Conservation (phyloP, 2,329 filamentous ascomycete genomes). For the Penicillium rolfsii region DNA sequence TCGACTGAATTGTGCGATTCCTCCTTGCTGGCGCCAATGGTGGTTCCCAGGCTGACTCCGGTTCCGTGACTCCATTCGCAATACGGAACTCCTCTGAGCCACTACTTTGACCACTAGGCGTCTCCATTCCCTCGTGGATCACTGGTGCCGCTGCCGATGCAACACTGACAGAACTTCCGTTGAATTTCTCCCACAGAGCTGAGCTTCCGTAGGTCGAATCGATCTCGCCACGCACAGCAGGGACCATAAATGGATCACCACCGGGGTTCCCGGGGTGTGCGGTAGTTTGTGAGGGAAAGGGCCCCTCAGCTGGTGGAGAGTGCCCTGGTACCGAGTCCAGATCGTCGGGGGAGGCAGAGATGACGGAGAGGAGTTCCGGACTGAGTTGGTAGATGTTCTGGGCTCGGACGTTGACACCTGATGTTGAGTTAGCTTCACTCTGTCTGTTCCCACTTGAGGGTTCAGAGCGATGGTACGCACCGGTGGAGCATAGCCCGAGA, state of each 20-base stretch:
- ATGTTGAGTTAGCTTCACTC: constrained; percentile 57
- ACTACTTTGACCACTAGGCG: constrained; percentile 58
- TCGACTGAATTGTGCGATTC: constrained; percentile 57
- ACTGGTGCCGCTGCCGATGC: constrained; percentile 38
- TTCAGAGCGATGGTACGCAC: constrained; percentile 39
- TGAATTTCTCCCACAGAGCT: constrained; percentile 54
- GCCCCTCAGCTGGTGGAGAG: constrained; percentile 33
- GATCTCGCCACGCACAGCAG: constrained; percentile 40
- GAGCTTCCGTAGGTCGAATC: constrained; percentile 45
- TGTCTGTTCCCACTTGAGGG: neutral
- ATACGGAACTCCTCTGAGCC: constrained; percentile 46
- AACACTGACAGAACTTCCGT: constrained; percentile 50
- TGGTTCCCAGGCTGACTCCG: constrained; percentile 45
- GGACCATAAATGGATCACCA: constrained; percentile 49
- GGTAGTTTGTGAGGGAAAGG: constrained; percentile 44
- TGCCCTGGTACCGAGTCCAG: constrained; percentile 38
- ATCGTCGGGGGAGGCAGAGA: constrained; percentile 44
- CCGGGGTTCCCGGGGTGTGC: constrained; percentile 15
- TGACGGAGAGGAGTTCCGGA: constrained; percentile 61
- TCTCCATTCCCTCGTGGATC: constrained; percentile 64
- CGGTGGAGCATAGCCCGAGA: constrained; percentile 79
- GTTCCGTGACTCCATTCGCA: constrained; percentile 34
- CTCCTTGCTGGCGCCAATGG: constrained; percentile 52
- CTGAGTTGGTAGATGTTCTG: constrained; percentile 84
- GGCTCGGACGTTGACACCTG: constrained; percentile 76